phyloP scores from a whole-genome alignment of 345 rosid species.

The Rubroshorea leprosula region DNA sequence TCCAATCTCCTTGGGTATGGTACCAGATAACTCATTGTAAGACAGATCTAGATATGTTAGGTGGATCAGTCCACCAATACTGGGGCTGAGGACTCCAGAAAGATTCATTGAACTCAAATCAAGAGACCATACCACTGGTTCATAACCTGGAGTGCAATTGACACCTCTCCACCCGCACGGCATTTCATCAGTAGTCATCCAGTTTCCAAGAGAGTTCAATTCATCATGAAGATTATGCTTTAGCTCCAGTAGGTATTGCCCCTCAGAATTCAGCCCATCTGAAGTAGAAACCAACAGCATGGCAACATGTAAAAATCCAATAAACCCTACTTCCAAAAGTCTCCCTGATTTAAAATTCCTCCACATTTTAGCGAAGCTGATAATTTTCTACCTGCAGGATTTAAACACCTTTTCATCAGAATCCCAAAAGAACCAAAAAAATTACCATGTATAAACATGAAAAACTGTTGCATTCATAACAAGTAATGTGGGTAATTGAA shows the following conservation, averaged over 20 bases:
- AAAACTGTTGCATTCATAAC: too few species aligned
- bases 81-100: conserved; percentile 65
- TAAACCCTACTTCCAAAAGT: conserved; percentile 26
- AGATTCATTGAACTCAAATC: conserved; percentile 69
- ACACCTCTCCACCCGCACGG: conserved; percentile 92
- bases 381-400: conserved; percentile 22
- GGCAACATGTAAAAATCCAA: conserved; percentile 28
- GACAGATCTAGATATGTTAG: conserved; percentile 60
- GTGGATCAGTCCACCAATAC: conserved; percentile 57
- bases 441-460: too few species aligned
- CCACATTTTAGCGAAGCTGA: conserved; percentile 20
- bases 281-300: conserved; percentile 38
- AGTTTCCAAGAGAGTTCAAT: conserved; percentile 38
- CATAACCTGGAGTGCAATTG: conserved; percentile 44
- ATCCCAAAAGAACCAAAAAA: conserved; percentile 6
- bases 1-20: conserved; percentile 70
- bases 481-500: too few species aligned
- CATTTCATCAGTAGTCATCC: conserved; percentile 63
- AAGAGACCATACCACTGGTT: conserved; percentile 53
- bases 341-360: conserved; percentile 15
- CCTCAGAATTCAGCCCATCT: conserved; percentile 61
- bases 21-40: conserved; percentile 45
- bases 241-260: conserved; percentile 54
- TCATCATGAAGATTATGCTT: conserved; percentile 55
- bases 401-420: conserved; percentile 1